Conservation (phyloP, 345 rosid genomes). For the Syzygium jambos region DNA sequence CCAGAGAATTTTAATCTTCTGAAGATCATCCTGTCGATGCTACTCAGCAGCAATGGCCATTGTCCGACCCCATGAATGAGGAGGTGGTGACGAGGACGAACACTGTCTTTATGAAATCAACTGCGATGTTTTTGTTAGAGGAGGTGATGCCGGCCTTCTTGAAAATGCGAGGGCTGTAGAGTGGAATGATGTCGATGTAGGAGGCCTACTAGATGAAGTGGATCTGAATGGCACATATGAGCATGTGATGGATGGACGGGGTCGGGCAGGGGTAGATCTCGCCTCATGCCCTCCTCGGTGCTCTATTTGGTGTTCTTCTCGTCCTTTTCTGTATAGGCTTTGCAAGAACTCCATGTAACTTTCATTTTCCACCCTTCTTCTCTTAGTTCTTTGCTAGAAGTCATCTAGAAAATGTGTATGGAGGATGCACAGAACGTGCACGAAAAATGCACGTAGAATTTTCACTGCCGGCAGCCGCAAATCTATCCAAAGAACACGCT, state of each 20-base stretch:
- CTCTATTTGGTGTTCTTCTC: constrained; percentile 15
- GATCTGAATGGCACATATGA: too few species aligned
- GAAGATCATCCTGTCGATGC: constrained; percentile 15
- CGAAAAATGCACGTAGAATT: too few species aligned
- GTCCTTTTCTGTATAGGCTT: too few species aligned
- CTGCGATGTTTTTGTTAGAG: constrained; percentile 37
- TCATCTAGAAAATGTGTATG: too few species aligned
- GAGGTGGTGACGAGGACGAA: constrained; percentile 64
- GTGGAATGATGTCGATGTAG: constrained; percentile 61
- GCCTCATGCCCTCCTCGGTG: constrained; percentile 63
- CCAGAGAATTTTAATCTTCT: too few species aligned
- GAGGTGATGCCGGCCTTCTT: constrained; percentile 56
- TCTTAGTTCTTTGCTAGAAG: too few species aligned
- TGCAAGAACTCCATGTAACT: not conserved
- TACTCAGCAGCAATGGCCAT: constrained; percentile 54
- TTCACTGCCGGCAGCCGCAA: too few species aligned
- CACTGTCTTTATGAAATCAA: constrained; percentile 52
- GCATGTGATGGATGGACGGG: constrained; percentile 19
- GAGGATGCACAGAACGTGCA: not conserved
- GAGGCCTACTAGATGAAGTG: not conserved
- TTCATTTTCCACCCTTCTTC: too few species aligned
- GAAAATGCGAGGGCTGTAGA: constrained; percentile 78
- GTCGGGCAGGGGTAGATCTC: constrained; percentile 46
- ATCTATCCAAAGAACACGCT: not conserved
- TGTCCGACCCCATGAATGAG: constrained; percentile 58